phyloP scores from a whole-genome alignment of 192 early-diverging fungal species.

The Backusella macrospora region DNA sequence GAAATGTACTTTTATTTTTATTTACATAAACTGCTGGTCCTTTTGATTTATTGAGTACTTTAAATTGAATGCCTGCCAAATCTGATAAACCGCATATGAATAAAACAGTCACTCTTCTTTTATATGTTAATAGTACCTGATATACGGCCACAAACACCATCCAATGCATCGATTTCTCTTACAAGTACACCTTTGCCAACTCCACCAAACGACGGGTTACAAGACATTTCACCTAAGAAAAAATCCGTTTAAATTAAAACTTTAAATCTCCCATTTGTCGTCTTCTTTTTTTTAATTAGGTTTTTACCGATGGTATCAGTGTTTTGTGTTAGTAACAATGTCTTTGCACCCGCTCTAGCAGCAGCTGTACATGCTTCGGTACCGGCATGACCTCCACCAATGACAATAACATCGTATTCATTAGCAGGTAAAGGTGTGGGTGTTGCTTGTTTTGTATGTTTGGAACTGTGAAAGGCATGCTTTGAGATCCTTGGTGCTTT shows the following conservation, averaged over 20 bases:
- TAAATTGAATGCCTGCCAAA: constrained; percentile 80
- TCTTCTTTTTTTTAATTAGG: background rate
- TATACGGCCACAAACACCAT: constrained; percentile 80
- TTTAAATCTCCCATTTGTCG: background rate
- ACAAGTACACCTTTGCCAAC: constrained; percentile 84
- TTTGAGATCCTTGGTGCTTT: background rate
- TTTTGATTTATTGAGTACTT: constrained; percentile 78
- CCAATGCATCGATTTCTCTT: constrained; percentile 80
- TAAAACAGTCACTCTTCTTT: background rate
- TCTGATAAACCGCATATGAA: constrained; percentile 42
- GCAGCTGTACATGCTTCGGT: constrained; percentile 82
- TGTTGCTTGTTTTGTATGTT: background rate
- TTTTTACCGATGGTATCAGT: constrained; percentile 68
- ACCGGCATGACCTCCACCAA: constrained; percentile 85
- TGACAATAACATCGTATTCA: constrained; percentile 73
- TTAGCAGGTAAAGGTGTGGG: background rate
- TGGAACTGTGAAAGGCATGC: background rate
- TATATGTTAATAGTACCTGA: constrained; percentile 39
- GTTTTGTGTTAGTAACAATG: constrained; percentile 75
- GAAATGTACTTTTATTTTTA: background rate
- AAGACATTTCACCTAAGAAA: constrained; percentile 77
- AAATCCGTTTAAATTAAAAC: background rate
- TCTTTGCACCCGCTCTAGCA: constrained; percentile 71
- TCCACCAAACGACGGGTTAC: constrained; percentile 86
- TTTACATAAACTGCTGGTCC: constrained; percentile 79